Percentiles rank a stretch among this genome's conserved stretches.
These are phyloP conservation scores for Crotalaria pallida DNA, from an alignment of 306 rosid genomes.

Conservation along the genomic window DNA sequence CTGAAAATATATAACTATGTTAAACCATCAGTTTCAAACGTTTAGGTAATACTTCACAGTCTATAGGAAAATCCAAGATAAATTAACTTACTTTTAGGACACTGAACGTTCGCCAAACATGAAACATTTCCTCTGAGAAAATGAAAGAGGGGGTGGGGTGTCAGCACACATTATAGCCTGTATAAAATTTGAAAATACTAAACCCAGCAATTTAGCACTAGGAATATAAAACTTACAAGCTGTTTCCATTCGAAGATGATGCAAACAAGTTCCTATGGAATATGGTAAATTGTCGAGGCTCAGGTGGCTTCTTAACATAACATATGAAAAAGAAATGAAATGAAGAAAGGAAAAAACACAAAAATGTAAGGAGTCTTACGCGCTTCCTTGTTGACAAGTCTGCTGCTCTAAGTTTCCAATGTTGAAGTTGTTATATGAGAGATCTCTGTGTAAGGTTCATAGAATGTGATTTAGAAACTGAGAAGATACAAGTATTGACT, in stretches of 20 bases:
- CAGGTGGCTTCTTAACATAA: not conserved
- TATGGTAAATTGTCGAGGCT: not conserved
- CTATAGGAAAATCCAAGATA: not conserved
- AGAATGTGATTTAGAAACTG: not conserved
- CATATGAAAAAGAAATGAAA: not conserved
- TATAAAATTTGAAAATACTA: not conserved
- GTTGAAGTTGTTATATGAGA: constrained; percentile 49
- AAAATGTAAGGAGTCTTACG: constrained; percentile 31
- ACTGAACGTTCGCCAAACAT: constrained; percentile 27
- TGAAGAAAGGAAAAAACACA: not conserved
- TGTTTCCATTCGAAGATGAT: constrained; percentile 33
- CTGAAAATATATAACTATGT: not conserved
- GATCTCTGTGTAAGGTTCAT: constrained; percentile 33
- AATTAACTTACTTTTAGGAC: constrained; percentile 35
- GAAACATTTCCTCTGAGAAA: constrained; percentile 33
- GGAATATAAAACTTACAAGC: constrained; percentile 39
- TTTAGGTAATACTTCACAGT: not conserved
- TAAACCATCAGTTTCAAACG: not conserved
- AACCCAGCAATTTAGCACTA: not conserved
- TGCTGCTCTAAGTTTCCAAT: not conserved
- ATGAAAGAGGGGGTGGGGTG: not conserved
- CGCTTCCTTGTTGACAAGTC: constrained; percentile 24
- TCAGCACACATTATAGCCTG: constrained; percentile 12
- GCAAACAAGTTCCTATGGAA: constrained; percentile 55
- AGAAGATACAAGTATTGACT: not conserved